Evolutionary conservation across 2,329 filamentous ascomycete species (phyloP), one percentile per base, ranked within the genome.

Genomic region (Colletotrichum limetticola): DNA sequence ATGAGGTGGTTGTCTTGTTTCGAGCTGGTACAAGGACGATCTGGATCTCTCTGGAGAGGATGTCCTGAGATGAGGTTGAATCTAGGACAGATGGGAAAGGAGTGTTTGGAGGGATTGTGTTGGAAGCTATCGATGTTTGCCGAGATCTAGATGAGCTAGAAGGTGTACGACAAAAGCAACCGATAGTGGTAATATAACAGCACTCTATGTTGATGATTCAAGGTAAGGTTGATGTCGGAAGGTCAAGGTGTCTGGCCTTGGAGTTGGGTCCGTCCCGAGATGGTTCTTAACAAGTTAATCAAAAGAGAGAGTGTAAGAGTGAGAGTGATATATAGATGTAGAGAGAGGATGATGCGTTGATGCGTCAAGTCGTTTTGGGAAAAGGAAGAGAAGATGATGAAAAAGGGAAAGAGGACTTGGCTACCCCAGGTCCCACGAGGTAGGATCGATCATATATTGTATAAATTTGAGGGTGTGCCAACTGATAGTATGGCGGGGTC

Each of bases 401-500:
- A 72, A 67, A 63, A 74, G 75, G 68, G 69, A 62, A 64, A 69
- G 72, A 76, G 66, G 63, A 76, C 76, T 71, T 73, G 67, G 63
- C 74, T 63, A 75, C 74, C 71, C 74, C 74, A 76, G 74, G 74
- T 72, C 74, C 74, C 75, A 76, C 66, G 76, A 76, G 76, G 75
- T 64, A 78, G 75, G 75, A 76, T 76, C 71, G 74, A 76, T 76
- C 71, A 76, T 77, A 77, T 78, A 78, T 78, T 81, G 80, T 84
- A 84, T 83, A 82, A 80, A 80, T 80, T 78, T 75, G 79, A 81
- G 76, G 78, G 77, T 77, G 79, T 80, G 74, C 79, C 79, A 81
- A 80, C 75, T 63, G 79, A 82, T 81, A 76, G 78, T 79, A 75
- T 80, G 76, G 83, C 82, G 83, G 84, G 82, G 81, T 82, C 78